Base-by-base conservation (phyloP, 371 early-diverging fungal species). In the Mortierella sp. region DNA sequence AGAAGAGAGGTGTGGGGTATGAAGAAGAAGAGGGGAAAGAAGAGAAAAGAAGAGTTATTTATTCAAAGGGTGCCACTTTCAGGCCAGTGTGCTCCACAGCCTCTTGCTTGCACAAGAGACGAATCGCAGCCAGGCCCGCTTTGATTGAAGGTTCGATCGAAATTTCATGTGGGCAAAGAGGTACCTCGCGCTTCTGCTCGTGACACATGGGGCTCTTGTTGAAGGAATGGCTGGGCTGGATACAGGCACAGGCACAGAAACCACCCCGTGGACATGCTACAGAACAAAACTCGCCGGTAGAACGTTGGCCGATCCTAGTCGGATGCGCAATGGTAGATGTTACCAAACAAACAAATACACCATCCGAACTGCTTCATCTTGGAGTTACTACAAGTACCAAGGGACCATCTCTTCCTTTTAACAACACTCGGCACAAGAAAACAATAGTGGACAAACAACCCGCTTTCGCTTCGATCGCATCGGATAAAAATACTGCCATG, bases 81-180 rank as follows among this genome's bases (percentile, higher is more conserved):
- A n/a, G n/a, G n/a, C n/a, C 24, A 19, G 14, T 40, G 43, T 37
- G 54, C 55, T 69, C 61, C 59, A 73, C 73, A 50, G 64, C 14
- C 4, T 34, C 5, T 19, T 13, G 16, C 16, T 0, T 2, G 19
- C 8, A 24, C 34, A 37, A 16, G 10, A 70, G 57, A 79, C 79
- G 79, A 79, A 79, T 79, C 59, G 69, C 79, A 74, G 61, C n/a
- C 37, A 37, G 74, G 70, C 37, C 79, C 79, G 79, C 67, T 11
- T 24, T 2, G 31, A 57, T 13, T 24, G 21, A 37, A 4, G 8
- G 5, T 37, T 64, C 40, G 67, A 67, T 67, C 67, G 37, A 67
- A 24, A 34, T 67, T 67, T 67, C 67, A 67, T 67, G 67, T 67
- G 67, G 67, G 40, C 21, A 34, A 37, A 21, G n/a, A 21, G 10